These are phyloP conservation scores for Penicillium sp. DNA, from an alignment of 2,329 filamentous ascomycete species.

Conservation along the genomic window DNA sequence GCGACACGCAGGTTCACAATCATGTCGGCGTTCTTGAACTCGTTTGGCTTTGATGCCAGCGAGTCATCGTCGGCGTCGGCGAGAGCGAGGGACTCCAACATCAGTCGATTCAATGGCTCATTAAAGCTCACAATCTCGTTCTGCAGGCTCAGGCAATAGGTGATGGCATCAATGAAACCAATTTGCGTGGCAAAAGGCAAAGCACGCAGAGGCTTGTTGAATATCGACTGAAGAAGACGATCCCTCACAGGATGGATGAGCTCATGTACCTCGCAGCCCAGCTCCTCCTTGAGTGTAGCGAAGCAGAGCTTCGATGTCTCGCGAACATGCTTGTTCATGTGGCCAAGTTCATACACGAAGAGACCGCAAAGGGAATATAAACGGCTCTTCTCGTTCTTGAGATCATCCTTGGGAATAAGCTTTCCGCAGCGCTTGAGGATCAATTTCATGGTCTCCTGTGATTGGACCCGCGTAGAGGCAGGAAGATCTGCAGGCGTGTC, in stretches of 20 bases:
- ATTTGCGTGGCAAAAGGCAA: conserved; percentile 95
- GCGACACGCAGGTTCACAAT: conserved; percentile 91
- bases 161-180: conserved; percentile 96
- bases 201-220: conserved; percentile 89
- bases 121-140: conserved; percentile 89
- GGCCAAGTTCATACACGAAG: conserved; percentile 84
- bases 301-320: conserved; percentile 82
- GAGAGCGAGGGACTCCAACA: conserved; percentile 91
- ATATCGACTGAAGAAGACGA: conserved; percentile 85
- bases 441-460: conserved; percentile 79
- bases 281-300: conserved; percentile 76
- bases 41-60: conserved; percentile 85
- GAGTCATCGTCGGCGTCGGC: conserved; percentile 95
- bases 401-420: conserved; percentile 77
- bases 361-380: conserved; percentile 79
- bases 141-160: conserved; percentile 88
- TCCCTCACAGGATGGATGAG: conserved; percentile 89
- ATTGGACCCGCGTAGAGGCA: conserved; percentile 80
- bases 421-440: conserved; percentile 79
- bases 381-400: conserved; percentile 66
- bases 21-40: conserved; percentile 92
- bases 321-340: conserved; percentile 95
- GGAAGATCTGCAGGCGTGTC: conserved; percentile 95
- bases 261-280: conserved; percentile 80
- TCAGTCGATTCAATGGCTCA: conserved; percentile 82